These are phyloP conservation scores for Trichoderma aggressivum DNA, from an alignment of 2,329 filamentous ascomycete species.

Conservation along the genomic window DNA sequence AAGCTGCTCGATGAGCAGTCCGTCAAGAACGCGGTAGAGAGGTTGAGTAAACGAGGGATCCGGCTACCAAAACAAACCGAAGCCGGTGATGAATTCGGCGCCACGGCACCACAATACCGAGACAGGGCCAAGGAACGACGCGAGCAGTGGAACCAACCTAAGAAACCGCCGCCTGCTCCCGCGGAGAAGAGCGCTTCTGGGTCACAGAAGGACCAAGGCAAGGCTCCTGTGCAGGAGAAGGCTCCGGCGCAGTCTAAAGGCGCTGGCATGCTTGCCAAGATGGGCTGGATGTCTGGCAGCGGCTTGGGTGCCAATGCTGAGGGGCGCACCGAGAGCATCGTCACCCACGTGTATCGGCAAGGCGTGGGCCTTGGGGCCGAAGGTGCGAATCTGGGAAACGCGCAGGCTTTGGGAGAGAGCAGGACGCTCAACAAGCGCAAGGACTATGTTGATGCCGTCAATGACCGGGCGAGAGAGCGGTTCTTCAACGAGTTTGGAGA, in stretches of 20 bases:
- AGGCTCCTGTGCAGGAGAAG: constrained; percentile 23
- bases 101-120: constrained; percentile 46
- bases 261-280: constrained; percentile 65
- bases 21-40: constrained; percentile 47
- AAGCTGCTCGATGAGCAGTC: constrained; percentile 39
- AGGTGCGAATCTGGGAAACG: constrained; percentile 67
- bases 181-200: constrained; percentile 37
- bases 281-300: constrained; percentile 66
- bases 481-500: constrained; percentile 42
- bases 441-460: constrained; percentile 61
- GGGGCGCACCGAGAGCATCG: constrained; percentile 62
- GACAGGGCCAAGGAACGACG: constrained; percentile 68
- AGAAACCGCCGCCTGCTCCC: constrained; percentile 44
- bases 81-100: not conserved
- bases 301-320: constrained; percentile 62
- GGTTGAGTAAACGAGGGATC: constrained; percentile 40
- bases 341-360: constrained; percentile 61
- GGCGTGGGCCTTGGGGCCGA: constrained; percentile 69
- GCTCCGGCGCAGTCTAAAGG: constrained; percentile 52
- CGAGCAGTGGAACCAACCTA: constrained; percentile 58
- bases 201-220: constrained; percentile 8
- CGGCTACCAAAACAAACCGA: constrained; percentile 32
- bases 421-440: constrained; percentile 58
- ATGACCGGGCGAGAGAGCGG: constrained; percentile 64
- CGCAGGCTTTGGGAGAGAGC: constrained; percentile 58